These are phyloP conservation scores for Saururus chinensis DNA, from an alignment of 164 flowering plant genomes.

Conservation along the genomic window DNA sequence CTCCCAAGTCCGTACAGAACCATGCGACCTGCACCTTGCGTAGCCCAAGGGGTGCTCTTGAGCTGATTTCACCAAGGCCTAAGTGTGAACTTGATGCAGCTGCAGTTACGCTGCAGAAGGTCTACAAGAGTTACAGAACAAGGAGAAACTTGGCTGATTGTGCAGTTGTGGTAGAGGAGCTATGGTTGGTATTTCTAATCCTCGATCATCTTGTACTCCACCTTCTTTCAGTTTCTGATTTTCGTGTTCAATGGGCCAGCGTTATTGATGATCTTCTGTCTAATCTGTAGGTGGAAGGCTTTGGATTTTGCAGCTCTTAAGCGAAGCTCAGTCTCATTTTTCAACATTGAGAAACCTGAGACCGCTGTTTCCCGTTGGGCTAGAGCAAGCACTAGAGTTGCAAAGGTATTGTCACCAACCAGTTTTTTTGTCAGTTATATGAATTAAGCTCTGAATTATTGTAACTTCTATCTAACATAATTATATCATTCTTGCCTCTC, in stretches of 20 bases:
- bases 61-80: slow-evolving; percentile 21
- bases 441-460: background rate
- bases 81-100: slow-evolving; percentile 42
- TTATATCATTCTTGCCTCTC: slow-evolving; percentile 2
- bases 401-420: slow-evolving; percentile 33
- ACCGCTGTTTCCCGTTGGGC: slow-evolving; percentile 50
- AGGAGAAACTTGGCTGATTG: slow-evolving; percentile 71
- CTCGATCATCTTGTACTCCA: background rate
- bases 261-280: background rate
- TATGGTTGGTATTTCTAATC: slow-evolving; percentile 35
- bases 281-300: slow-evolving; percentile 52
- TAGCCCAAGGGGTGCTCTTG: slow-evolving; percentile 3
- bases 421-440: background rate
- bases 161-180: slow-evolving; percentile 64
- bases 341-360: slow-evolving; percentile 31
- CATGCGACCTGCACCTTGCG: background rate
- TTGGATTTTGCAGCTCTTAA: slow-evolving; percentile 45
- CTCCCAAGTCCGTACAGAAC: slow-evolving; percentile 2
- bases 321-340: slow-evolving; percentile 45
- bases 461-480: background rate
- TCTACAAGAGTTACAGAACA: slow-evolving; percentile 65
- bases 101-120: slow-evolving; percentile 56
- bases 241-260: background rate
- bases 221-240: background rate
- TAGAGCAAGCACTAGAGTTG: slow-evolving; percentile 42